phyloP scores from a whole-genome alignment of 2,329 filamentous ascomycete genomes.

The Pleomassaria siparia region DNA sequence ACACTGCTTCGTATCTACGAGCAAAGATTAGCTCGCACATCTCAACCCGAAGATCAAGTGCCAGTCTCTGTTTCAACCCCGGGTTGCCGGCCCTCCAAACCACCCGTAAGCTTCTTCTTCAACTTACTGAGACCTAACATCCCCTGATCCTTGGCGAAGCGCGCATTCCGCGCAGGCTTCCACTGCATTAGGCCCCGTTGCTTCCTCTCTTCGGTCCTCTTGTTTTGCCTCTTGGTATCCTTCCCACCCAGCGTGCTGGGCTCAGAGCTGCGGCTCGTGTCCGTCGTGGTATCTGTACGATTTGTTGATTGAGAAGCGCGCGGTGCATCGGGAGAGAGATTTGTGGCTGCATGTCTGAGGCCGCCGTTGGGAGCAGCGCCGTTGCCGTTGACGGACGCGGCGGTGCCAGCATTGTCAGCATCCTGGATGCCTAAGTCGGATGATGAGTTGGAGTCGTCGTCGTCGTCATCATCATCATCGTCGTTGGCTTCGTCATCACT shows the following conservation, averaged over 20 bases:
- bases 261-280: slow-evolving; percentile 7
- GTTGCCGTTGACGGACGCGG: slow-evolving; percentile 20
- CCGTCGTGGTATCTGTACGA: slow-evolving; percentile 28
- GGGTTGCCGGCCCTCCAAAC: slow-evolving; percentile 77
- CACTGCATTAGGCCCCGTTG: slow-evolving; percentile 94
- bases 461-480: slow-evolving; percentile 40
- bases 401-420: slow-evolving; percentile 40
- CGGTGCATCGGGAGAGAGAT: slow-evolving; percentile 28
- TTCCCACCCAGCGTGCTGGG: slow-evolving; percentile 44
- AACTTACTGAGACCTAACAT: slow-evolving; percentile 75
- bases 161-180: slow-evolving; percentile 81
- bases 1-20: not conserved
- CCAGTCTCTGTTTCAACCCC: slow-evolving; percentile 68
- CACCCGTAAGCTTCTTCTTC: slow-evolving; percentile 71
- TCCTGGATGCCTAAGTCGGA: slow-evolving; percentile 63
- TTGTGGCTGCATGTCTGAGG: slow-evolving; percentile 29
- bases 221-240: slow-evolving; percentile 67
- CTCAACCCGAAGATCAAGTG: not conserved
- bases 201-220: slow-evolving; percentile 74
- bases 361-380: slow-evolving; percentile 4
- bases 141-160: slow-evolving; percentile 86
- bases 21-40: not conserved
- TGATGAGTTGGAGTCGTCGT: slow-evolving; percentile 45
- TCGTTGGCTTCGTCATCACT: slow-evolving; percentile 46
- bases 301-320: slow-evolving; percentile 30